A percentile compares a stretch with the other conserved stretches of the same genome.
These are phyloP conservation scores for Tylopilus felleus DNA, from an alignment of 768 basidiomycete genomes.

Conservation along the genomic window DNA sequence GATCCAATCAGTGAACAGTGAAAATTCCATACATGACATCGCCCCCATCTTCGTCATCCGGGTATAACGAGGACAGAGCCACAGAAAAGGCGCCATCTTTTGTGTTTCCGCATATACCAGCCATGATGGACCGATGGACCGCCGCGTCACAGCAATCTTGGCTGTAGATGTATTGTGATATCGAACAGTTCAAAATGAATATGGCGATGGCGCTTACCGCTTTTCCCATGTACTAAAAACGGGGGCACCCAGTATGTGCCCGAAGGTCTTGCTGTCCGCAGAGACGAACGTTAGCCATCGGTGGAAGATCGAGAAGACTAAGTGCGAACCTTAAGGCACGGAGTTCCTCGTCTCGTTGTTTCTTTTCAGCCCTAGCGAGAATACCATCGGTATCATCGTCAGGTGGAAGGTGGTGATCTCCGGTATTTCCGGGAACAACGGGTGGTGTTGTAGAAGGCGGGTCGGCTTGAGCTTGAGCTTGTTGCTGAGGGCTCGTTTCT, in stretches of 20 bases:
- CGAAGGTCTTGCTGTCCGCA: conserved; percentile 19
- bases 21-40: conserved; percentile 22
- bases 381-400: no score
- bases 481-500: neutral
- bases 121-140: conserved; percentile 14
- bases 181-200: neutral
- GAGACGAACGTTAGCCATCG: neutral
- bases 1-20: neutral
- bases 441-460: neutral
- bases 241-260: conserved; percentile 21
- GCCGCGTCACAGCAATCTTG: conserved; percentile 5
- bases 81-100: conserved; percentile 16
- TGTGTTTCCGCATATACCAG: conserved; percentile 22
- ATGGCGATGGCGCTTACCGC: conserved; percentile 14
- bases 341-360: neutral
- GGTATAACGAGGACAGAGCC: conserved; percentile 18
- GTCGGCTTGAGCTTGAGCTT: neutral
- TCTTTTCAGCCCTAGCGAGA: neutral
- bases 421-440: neutral
- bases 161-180: neutral
- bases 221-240: conserved; percentile 19
- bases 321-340: neutral
- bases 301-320: neutral
- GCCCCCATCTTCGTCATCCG: conserved; percentile 25
- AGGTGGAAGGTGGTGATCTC: neutral